Percentiles rank a stretch among this genome's conserved stretches.
These are phyloP conservation scores for Phytophthora fragariae DNA, from an alignment of 352 stramenopile genomes.

Conservation along the genomic window DNA sequence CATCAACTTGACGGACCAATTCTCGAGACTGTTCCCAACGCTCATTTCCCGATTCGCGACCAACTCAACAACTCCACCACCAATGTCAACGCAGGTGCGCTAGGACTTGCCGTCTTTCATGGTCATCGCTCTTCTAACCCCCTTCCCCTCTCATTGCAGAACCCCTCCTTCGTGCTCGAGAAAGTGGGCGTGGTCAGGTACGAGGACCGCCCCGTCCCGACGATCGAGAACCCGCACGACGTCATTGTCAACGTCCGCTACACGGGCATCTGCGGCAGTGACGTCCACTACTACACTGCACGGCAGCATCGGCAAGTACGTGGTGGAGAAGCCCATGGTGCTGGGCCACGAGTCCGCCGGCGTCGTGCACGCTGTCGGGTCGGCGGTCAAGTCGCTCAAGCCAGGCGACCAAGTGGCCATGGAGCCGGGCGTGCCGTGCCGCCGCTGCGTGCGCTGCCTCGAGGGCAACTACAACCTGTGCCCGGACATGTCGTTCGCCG, in stretches of 20 bases:
- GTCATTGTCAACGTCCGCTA: conserved; percentile 38
- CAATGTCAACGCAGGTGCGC: conserved; percentile 1
- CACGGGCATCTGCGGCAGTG: conserved; percentile 41
- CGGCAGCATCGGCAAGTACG: conserved; percentile 39
- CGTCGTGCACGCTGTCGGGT: conserved; percentile 34
- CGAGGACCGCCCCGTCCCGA: conserved; percentile 34
- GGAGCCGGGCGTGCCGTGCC: conserved; percentile 32
- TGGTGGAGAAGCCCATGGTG: conserved; percentile 37
- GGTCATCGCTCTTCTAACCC: neutral
- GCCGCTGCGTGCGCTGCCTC: conserved; percentile 33
- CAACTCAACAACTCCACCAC: conserved; percentile 1
- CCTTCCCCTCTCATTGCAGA: conserved; percentile 5
- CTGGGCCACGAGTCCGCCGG: conserved; percentile 39
- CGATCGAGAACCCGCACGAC: conserved; percentile 33
- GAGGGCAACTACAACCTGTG: conserved; percentile 39
- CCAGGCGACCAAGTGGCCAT: conserved; percentile 37
- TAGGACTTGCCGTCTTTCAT: neutral
- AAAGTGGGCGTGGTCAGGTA: conserved; percentile 37
- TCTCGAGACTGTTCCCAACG: neutral
- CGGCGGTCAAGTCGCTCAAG: conserved; percentile 35
- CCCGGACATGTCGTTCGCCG: conserved; percentile 35
- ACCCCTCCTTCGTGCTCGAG: conserved; percentile 39
- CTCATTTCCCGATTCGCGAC: conserved; percentile 16
- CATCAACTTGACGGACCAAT: neutral
- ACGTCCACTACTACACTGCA: conserved; percentile 46